A percentile compares a stretch with the other conserved stretches of the same genome.
phyloP scores from a whole-genome alignment of 2,329 filamentous ascomycete species.

The Colletotrichum brevisporum region DNA sequence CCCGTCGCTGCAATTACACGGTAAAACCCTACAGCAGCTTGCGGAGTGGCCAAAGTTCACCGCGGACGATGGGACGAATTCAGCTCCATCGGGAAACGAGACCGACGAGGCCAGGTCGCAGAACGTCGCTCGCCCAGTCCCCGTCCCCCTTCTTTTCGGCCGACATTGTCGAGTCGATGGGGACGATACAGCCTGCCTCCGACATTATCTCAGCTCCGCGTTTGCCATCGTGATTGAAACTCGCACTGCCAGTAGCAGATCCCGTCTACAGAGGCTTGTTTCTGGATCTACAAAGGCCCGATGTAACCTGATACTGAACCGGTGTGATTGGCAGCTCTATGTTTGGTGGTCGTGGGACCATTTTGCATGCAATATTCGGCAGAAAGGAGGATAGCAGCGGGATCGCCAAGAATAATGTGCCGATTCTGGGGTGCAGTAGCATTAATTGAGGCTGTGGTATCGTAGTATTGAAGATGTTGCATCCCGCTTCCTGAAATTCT shows the following conservation, averaged over 20 bases:
- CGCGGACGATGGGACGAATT: constrained; percentile 13
- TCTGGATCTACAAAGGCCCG: neutral
- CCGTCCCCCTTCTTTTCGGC: constrained; percentile 4
- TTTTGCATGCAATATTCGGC: neutral
- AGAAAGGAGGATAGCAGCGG: neutral
- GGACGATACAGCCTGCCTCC: neutral
- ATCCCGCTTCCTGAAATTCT: constrained; percentile 3
- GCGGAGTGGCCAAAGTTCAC: constrained; percentile 20
- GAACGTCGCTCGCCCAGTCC: constrained; percentile 3
- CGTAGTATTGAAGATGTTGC: no score
- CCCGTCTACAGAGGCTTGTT: neutral
- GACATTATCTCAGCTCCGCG: constrained; percentile 3
- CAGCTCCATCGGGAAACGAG: constrained; percentile 19
- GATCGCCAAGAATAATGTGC: neutral
- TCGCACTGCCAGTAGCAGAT: constrained; percentile 1
- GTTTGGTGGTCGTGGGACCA: neutral
- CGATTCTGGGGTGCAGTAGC: neutral
- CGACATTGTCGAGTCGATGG: neutral
- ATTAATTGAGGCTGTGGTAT: neutral
- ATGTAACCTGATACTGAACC: constrained; percentile 26
- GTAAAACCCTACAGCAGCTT: neutral
- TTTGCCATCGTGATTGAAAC: constrained; percentile 1
- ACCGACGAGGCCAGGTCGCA: constrained; percentile 19
- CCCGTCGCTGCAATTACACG: neutral
- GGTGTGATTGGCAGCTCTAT: constrained; percentile 22